Conservation (phyloP, 2,329 filamentous ascomycete species). For the Xylaria sp. region DNA sequence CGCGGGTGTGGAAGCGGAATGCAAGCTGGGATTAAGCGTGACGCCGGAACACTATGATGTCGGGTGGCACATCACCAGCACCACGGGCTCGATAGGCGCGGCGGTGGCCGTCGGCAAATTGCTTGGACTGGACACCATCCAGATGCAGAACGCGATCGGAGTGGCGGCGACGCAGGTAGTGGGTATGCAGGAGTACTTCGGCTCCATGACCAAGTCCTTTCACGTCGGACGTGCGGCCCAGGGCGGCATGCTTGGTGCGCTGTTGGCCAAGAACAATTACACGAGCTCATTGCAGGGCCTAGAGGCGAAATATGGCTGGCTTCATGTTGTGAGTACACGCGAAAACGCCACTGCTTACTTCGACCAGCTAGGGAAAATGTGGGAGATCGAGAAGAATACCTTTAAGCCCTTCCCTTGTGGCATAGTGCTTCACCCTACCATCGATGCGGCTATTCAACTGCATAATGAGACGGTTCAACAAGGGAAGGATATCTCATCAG, state of each 20-base stretch:
- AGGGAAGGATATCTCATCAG: slow-evolving; percentile 41
- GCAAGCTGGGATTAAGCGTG: slow-evolving; percentile 62
- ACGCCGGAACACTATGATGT: slow-evolving; percentile 65
- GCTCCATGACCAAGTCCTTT: slow-evolving; percentile 65
- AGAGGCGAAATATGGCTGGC: slow-evolving; percentile 64
- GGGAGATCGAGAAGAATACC: slow-evolving; percentile 63
- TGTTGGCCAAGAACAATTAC: slow-evolving; percentile 57
- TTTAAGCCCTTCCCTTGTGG: slow-evolving; percentile 68
- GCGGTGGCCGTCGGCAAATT: slow-evolving; percentile 62
- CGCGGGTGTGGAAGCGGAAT: slow-evolving; percentile 62
- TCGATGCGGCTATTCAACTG: slow-evolving; percentile 62
- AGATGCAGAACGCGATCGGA: slow-evolving; percentile 61
- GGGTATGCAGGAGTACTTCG: slow-evolving; percentile 65
- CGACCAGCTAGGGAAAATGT: slow-evolving; percentile 51
- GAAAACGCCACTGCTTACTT: slow-evolving; percentile 52
- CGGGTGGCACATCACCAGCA: slow-evolving; percentile 66
- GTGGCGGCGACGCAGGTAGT: slow-evolving; percentile 63
- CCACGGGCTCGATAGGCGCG: slow-evolving; percentile 62
- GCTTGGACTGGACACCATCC: slow-evolving; percentile 51
- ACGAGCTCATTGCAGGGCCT: slow-evolving; percentile 58
- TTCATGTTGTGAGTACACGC: slow-evolving; percentile 59
- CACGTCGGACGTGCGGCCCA: slow-evolving; percentile 64
- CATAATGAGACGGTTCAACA: slow-evolving; percentile 50
- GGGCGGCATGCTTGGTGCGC: slow-evolving; percentile 56
- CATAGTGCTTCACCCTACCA: slow-evolving; percentile 65